A percentile compares a stretch with the other conserved stretches of the same genome.
Evolutionary conservation across 192 early-diverging fungal species (phyloP).

Genomic region (Podila epicladia): DNA sequence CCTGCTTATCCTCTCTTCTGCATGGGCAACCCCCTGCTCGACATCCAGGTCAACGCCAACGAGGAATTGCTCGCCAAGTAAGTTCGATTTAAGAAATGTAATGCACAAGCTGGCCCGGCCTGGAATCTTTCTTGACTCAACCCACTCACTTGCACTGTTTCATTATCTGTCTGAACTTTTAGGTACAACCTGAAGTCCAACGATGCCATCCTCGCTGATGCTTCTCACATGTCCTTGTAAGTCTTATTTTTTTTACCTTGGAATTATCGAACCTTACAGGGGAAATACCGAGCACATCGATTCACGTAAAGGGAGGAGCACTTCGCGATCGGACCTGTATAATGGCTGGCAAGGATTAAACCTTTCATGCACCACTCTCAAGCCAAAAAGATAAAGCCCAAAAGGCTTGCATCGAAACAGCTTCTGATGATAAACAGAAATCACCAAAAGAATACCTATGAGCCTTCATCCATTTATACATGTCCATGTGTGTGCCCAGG

Average conservation of each 20-base stretch:
- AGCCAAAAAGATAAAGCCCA: not conserved
- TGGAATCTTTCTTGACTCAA: not conserved
- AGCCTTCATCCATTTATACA: not conserved
- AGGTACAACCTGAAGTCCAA: slow-evolving; percentile 88
- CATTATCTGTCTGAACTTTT: not conserved
- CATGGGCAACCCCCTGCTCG: slow-evolving; percentile 98
- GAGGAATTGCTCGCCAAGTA: slow-evolving; percentile 84
- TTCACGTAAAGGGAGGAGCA: not conserved
- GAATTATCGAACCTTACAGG: no score
- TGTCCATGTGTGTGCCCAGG: no score
- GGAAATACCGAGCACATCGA: not conserved
- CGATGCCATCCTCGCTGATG: slow-evolving; percentile 94
- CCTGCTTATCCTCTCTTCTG: slow-evolving; percentile 71
- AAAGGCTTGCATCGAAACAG: slow-evolving; percentile 1
- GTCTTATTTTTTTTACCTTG: slow-evolving; percentile 10
- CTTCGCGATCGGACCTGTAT: not conserved
- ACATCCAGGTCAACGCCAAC: slow-evolving; percentile 90
- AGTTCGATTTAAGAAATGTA: not conserved
- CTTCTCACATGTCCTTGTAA: slow-evolving; percentile 86
- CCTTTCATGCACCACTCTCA: slow-evolving; percentile 10
- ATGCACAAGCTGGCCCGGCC: no score
- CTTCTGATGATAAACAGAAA: slow-evolving; percentile 9
- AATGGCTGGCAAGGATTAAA: slow-evolving; percentile 1
- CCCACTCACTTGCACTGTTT: not conserved
- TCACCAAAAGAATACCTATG: slow-evolving; percentile 3